A percentile compares a stretch with the other conserved stretches of the same genome.
These are phyloP conservation scores for Aspergillus bridgeri DNA, from an alignment of 495 filamentous ascomycete genomes.

Conservation along the genomic window DNA sequence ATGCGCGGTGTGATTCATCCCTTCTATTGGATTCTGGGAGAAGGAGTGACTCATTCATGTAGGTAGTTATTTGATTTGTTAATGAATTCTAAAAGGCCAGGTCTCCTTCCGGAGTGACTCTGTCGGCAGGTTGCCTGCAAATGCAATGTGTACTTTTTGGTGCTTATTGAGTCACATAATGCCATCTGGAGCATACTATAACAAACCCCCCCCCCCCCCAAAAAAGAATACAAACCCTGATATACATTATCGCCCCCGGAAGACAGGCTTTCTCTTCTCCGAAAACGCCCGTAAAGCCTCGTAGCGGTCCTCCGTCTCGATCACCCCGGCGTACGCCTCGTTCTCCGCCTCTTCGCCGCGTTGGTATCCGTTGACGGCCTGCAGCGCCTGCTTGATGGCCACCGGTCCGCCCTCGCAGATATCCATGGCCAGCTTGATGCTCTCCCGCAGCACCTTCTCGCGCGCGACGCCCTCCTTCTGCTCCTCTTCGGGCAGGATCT, in stretches of 20 bases:
- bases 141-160: too few relatives aligned
- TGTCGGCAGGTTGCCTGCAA: too few relatives aligned
- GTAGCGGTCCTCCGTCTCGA: slow-evolving; percentile 77
- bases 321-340: slow-evolving; percentile 71
- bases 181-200: background rate
- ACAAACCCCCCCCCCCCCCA: background rate
- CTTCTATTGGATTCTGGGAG: too few relatives aligned
- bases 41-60: too few relatives aligned
- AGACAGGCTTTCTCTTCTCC: slow-evolving; percentile 87
- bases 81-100: too few relatives aligned
- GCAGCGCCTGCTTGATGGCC: slow-evolving; percentile 66
- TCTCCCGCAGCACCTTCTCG: slow-evolving; percentile 63
- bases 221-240: background rate
- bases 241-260: slow-evolving; percentile 54
- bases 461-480: slow-evolving; percentile 51
- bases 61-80: too few relatives aligned
- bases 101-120: too few relatives aligned
- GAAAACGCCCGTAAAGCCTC: slow-evolving; percentile 84
- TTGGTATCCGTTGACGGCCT: slow-evolving; percentile 62
- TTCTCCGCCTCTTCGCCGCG: slow-evolving; percentile 67
- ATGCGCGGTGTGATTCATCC: too few relatives aligned
- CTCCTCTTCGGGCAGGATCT: slow-evolving; percentile 60
- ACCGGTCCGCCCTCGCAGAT: slow-evolving; percentile 87
- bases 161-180: background rate
- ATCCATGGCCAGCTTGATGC: slow-evolving; percentile 71